Base-by-base conservation (phyloP, 208 protist species). In the Acanthamoeba divionensis region DNA sequence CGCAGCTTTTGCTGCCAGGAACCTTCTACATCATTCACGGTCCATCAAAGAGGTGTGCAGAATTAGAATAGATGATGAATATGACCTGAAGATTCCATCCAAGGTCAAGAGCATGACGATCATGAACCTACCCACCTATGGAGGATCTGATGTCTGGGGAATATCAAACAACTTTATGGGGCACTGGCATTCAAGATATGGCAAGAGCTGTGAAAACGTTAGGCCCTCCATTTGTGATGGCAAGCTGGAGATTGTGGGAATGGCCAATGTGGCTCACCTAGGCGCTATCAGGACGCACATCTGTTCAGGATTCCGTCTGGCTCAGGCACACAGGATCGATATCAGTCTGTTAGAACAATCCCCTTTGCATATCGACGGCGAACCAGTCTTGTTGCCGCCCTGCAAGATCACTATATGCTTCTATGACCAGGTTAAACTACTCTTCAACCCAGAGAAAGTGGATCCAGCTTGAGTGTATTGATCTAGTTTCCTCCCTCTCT, bases 71-170 rank as follows among this genome's bases (percentile, higher is more conserved):
- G 15, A 60, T 0, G 79, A 67, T 38, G 79, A 87, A 44, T 8
- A 29, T 13, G 41, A 57, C 50, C 79, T 15, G n/a, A 67, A 57
- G 36, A 87, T 36, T 21, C 41, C 45, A 38, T 15, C 7, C 13
- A 87, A 67, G 36, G 54, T 87, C 55, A 87, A 67, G 38, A 87
- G 79, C 55, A 83, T 87, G 18, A 67, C 69, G 24, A 45, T 87
- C 26, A 87, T 87, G 79, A 87, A 87, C 0, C 45, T 87, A 4
- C 52, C 79, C 6, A 87, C 79, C 15, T 87, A 87, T 15, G 79
- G 79, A 52, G 79, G 79, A 7, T 52, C 55, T 10, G 50, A 69
- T n/a, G 65, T 33, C 18, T 87, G 79, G 79, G 79, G 45, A n/a
- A n/a, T 38, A 8, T 13, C 66, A 77, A 5, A 12, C 57, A 26